A percentile compares a stretch with the other conserved stretches of the same genome.
phyloP scores from a whole-genome alignment of 129 eudicot genomes.

The Deinandra increscens region DNA sequence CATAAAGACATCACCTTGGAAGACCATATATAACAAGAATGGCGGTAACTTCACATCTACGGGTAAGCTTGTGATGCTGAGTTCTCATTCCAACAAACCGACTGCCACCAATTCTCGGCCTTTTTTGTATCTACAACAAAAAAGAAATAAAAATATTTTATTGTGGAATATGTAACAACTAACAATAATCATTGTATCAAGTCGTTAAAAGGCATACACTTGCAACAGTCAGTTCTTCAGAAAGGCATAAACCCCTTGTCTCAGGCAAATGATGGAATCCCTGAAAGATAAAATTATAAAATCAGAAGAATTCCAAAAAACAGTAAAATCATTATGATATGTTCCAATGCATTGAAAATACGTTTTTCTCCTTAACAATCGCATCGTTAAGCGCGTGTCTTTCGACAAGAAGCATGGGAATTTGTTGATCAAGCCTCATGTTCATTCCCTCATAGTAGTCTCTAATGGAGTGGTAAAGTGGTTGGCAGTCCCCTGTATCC shows the following conservation, averaged over 20 bases:
- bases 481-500: conserved; percentile 99
- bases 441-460: conserved; percentile 98
- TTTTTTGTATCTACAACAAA: conserved; percentile 57
- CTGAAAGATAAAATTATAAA: conserved; percentile 35
- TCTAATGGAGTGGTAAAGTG: conserved; percentile 90
- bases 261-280: conserved; percentile 99
- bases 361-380: conserved; percentile 87
- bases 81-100: conserved; percentile 88
- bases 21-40: conserved; percentile 93
- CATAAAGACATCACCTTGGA: conserved; percentile 62
- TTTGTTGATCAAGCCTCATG: conserved; percentile 91
- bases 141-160: not conserved
- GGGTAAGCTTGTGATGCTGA: conserved; percentile 77
- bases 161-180: not conserved
- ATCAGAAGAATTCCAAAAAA: conserved; percentile 22
- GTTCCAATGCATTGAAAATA: too few species aligned
- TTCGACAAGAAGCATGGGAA: conserved; percentile 97
- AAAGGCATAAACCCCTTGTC: conserved; percentile 96
- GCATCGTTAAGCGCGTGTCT: conserved; percentile 98
- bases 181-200: not conserved
- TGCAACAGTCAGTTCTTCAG: conserved; percentile 92
- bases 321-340: conserved; percentile 8
- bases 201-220: conserved; percentile 56
- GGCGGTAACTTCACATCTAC: conserved; percentile 97
- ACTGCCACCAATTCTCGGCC: conserved; percentile 80